Base-by-base conservation (phyloP, 73 alveolate genomes). In the Tetrahymena borealis region DNA sequence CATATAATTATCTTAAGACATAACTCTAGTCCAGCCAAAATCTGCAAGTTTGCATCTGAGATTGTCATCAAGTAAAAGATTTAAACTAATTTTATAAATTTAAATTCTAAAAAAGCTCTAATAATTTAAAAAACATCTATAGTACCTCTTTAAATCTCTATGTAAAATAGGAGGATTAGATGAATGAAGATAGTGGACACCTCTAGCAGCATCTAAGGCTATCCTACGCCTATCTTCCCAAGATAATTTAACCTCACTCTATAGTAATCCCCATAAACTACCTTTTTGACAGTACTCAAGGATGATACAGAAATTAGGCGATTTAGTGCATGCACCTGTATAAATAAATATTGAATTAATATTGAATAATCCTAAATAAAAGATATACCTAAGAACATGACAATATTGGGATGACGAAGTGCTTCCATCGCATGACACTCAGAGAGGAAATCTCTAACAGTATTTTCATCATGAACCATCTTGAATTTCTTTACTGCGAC, bases 391-490 rank as follows among this genome's bases (percentile, higher is more conserved):
- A 98, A 91, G 96, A 95, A 99, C 96, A 97, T 95, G 37, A 99
- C 99, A 32, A 98, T 97, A 91, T 98, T 99, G 28, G 99, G 99
- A 95, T 99, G 99, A 91, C 99, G 97, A 38, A 99, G 94, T 40
- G 97, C 98, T 91, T 98, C 99, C 99, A 99, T 97, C 20, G 99
- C 99, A 78, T 98, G 97, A 91, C 99, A 97, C 97, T 99, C 99
- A 41, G 97, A 97, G 32, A 96, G 90, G 93, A 99, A 99, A 94
- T 98, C 99, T 94, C 98, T 98, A 32, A 98, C 96, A 78, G 97
- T 96, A 78, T 98, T 99, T 92, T 97, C 98, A 91, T 97, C 98
- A 78, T 95, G 94, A 95, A 98, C 98, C 91, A 96, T 97, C 93
- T 99, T 99, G 91, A 99, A 96, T 94, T 96, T 98, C 94, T 99